Base-by-base conservation (phyloP, 495 filamentous ascomycete species). In the Hypoxylon intermedium region DNA sequence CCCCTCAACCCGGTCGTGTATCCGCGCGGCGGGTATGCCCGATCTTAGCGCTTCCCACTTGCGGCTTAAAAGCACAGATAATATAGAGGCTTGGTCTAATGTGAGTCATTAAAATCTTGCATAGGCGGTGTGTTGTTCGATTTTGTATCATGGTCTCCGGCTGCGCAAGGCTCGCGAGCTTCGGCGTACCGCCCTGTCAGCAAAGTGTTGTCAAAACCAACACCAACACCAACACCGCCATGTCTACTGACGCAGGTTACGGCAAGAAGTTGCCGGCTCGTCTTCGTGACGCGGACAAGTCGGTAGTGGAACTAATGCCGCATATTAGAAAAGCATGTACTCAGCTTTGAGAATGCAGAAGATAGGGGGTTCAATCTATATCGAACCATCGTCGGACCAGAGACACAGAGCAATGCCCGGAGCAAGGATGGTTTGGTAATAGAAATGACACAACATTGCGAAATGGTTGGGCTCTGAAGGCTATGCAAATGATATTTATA, bases 1-100 rank as follows among this genome's bases (percentile, higher is more conserved):
- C 78, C 77, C 5, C 70, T 81, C 26, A 83, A 84, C 11, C 84
- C 84, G 75, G 76, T 2, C 59, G 87, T n/a, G 84, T 84, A 24
- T 81, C 78, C 1, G 77, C 78, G 28, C 12, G n/a, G 70, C 74
- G n/a, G 65, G 77, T 11, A 63, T 87, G 34, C 75, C 79, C n/a
- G 73, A 80, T 41, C 72, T 74, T 5, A 62, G 67, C 12, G 62
- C 54, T 48, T 55, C 80, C 16, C 18, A 37, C 82, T 55, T 65
- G 74, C 49, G 77, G 78, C 6, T 60, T 75, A 67, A 77, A 26
- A 26, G 24, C 24, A 26, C 24, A 26, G 24, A 26, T 26, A 26
- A 71, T 75, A 77, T 67, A 75, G 20, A 52, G 6, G 12, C 40
- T 53, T 20, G 21, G 40, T 47, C 33, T 48, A n/a, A 52, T 40